Base-by-base conservation (phyloP, 495 filamentous ascomycete genomes). In the Poronia punctata region DNA sequence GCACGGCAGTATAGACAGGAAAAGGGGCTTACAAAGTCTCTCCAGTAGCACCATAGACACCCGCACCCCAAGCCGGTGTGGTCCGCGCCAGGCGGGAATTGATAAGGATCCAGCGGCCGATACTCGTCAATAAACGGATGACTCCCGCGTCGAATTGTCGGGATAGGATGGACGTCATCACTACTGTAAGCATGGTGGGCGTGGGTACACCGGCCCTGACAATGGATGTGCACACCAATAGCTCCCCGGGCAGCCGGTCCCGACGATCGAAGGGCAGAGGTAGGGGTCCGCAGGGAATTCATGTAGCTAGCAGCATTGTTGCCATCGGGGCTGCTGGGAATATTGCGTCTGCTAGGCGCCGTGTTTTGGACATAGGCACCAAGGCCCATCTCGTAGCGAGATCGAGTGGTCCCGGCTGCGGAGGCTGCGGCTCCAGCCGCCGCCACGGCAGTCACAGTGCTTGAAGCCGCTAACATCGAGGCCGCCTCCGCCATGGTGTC, bases 31-130 rank as follows among this genome's bases (percentile, higher is more conserved):
- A 57, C 54, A 39, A 54, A 54, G 18, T 49, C 50, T 30, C 42
- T 46, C 26, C 50, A 57, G 19, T 54, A 51, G 6, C 50, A 57
- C 21, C 46, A 42, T 5, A 35, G 19, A 16, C 42, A 45, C 27
- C 42, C 42, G 19, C 42, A 45, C 9, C 21, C 20, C 15, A 45
- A 42, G 10, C 27, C 40, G 1, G 37, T 19, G 28, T 43, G 52
- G 18, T 37, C 48, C 11, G 25, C 19, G 12, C 46, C 25, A 36
- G 41, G 45, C 8, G 40, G 12, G 21, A 43, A 22, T 32, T 51
- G 48, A 15, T 21, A 33, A 20, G 20, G 6, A 7, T n/a, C n/a
- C n/a, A n/a, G n/a, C n/a, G n/a, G n/a, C n/a, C n/a, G n/a, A n/a
- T n/a, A n/a, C n/a, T n/a, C n/a, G n/a, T n/a, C n/a, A n/a, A n/a